Base-by-base conservation (phyloP, 2,329 filamentous ascomycete species). In the Lizonia empirigonia region DNA sequence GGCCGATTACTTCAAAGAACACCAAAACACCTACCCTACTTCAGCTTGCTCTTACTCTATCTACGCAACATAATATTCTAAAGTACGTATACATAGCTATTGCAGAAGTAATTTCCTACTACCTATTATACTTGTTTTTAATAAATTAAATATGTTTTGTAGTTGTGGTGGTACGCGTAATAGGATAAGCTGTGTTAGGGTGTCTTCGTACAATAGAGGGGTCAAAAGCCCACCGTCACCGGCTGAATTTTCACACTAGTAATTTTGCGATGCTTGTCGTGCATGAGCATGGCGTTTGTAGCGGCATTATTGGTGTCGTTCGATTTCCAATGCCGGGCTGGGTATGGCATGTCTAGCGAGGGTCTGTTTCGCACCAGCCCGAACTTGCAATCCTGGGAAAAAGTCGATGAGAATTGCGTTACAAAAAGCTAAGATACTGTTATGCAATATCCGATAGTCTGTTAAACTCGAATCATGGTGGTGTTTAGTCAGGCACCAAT, bases 221-320 rank as follows among this genome's bases (percentile, higher is more conserved):
- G 42, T 18, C 38, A 26, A 32, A 37, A 4, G 22, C 9, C 15
- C 44, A 46, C 26, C 33, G 13, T 38, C 20, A 50, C 35, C 55
- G 59, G 61, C 42, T 49, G 34, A 53, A 56, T 44, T 44, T 47
- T 37, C 57, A 52, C 42, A 55, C 52, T 55, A 53, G 44, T 53
- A 53, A 47, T 55, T 29, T 46, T 56, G 56, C 59, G 50, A 37
- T 48, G 41, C 38, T 55, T 46, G 40, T 44, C 39, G 44, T 39
- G 58, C 56, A 60, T 63, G 44, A 44, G 36, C 36, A 47, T 46
- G 55, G 60, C 62, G 60, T 63, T 62, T 53, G 53, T 55, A 44
- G 58, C 54, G 58, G 53, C 58, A 54, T 60, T 50, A n/a, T 50
- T 26, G 39, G 16, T 19, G 16, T 32, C 34, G 22, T 42, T 33